Conservation (phyloP, 2,329 filamentous ascomycete species). For the Ophiognomonia clavigignenti-juglandacearum region DNA sequence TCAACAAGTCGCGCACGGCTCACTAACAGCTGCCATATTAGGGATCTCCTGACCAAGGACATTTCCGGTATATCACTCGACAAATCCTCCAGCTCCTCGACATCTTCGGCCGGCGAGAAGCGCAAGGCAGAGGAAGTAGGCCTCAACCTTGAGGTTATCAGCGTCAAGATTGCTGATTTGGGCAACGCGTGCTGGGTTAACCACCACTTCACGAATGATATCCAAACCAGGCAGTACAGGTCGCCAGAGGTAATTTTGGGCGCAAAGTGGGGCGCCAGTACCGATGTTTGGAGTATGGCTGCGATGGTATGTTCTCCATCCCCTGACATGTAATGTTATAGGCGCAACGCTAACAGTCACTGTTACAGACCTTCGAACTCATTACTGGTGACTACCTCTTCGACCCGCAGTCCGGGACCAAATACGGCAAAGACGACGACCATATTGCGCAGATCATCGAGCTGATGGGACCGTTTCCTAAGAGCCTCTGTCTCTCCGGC, state of each 20-base stretch:
- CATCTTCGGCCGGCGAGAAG: slow-evolving; percentile 56
- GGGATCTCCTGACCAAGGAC: slow-evolving; percentile 85
- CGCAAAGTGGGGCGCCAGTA: slow-evolving; percentile 98
- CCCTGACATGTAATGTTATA: slow-evolving; percentile 60
- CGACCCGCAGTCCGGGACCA: slow-evolving; percentile 95
- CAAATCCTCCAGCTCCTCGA: slow-evolving; percentile 50
- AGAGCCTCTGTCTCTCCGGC: slow-evolving; percentile 82
- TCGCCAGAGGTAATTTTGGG: slow-evolving; percentile 96
- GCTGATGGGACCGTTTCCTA: slow-evolving; percentile 87
- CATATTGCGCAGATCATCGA: slow-evolving; percentile 99
- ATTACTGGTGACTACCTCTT: slow-evolving; percentile 99
- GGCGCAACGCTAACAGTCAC: slow-evolving; percentile 70
- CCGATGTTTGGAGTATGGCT: slow-evolving; percentile 99
- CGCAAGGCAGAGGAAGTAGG: slow-evolving; percentile 51
- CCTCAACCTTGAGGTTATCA: slow-evolving; percentile 68
- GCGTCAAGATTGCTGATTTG: slow-evolving; percentile 97
- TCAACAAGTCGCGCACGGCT: too few relatives aligned
- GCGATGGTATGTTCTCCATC: slow-evolving; percentile 70
- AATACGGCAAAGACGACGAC: slow-evolving; percentile 99
- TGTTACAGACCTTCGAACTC: slow-evolving; percentile 84
- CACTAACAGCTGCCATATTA: slow-evolving; percentile 29
- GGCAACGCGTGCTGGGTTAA: slow-evolving; percentile 99
- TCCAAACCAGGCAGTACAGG: slow-evolving; percentile 94
- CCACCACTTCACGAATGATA: slow-evolving; percentile 99
- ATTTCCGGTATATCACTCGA: slow-evolving; percentile 93